Conservation (phyloP, 345 rosid species). For the Pelargonium nanum region DNA sequence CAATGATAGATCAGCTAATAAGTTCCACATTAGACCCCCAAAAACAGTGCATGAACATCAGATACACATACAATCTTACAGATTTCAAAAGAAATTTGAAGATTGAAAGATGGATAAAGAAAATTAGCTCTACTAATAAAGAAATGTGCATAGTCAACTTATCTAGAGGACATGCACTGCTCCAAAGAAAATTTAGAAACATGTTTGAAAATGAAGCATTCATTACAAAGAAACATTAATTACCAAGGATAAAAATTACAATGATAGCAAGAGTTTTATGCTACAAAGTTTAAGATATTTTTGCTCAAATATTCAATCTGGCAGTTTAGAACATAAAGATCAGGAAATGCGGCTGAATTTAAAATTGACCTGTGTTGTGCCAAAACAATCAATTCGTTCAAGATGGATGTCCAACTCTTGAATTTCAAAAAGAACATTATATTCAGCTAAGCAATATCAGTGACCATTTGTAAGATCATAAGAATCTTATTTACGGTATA, state of each 20-base stretch:
- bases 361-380: too few relatives aligned
- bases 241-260: too few relatives aligned
- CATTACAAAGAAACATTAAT: not conserved
- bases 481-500: too few relatives aligned
- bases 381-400: too few relatives aligned
- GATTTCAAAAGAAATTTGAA: not conserved
- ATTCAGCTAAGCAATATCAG: too few relatives aligned
- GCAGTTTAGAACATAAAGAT: not conserved
- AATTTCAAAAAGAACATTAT: too few relatives aligned
- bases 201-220: too few relatives aligned
- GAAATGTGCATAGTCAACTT: not conserved
- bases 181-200: not conserved
- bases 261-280: not conserved
- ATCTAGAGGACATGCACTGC: not conserved
- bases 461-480: too few relatives aligned
- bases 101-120: not conserved
- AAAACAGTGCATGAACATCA: too few relatives aligned
- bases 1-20: not conserved
- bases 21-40: too few relatives aligned
- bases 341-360: not conserved
- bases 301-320: not conserved
- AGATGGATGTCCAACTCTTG: not conserved
- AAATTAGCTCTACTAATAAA: not conserved
- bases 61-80: not conserved
- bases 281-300: too few relatives aligned